These are phyloP conservation scores for Penicillium mononematosum DNA, from an alignment of 495 filamentous ascomycete genomes.

Conservation along the genomic window DNA sequence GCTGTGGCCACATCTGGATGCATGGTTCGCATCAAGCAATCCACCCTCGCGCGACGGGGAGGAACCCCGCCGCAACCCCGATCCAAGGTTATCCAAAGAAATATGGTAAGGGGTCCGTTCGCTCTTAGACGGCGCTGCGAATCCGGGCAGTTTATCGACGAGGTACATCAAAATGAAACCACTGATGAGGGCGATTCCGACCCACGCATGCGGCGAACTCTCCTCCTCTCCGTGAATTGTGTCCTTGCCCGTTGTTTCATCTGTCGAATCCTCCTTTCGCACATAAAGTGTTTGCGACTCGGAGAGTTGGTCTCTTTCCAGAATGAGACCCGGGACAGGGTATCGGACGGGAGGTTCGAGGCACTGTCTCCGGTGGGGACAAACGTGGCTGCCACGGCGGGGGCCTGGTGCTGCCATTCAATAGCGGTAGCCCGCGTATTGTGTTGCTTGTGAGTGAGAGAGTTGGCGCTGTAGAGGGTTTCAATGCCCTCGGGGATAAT, in stretches of 20 bases:
- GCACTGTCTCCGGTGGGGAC: slow-evolving; percentile 9
- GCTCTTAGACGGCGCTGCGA: slow-evolving; percentile 56
- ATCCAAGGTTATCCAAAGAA: slow-evolving; percentile 72
- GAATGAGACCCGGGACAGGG: slow-evolving; percentile 20
- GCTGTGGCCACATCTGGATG: slow-evolving; percentile 37
- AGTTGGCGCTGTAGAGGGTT: slow-evolving; percentile 70
- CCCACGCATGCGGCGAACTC: slow-evolving; percentile 65
- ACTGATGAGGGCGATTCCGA: slow-evolving; percentile 80
- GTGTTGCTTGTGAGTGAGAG: slow-evolving; percentile 32
- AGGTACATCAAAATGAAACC: slow-evolving; percentile 98
- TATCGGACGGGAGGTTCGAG: slow-evolving; percentile 11
- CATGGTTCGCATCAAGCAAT: slow-evolving; percentile 34
- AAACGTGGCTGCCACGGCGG: slow-evolving; percentile 18
- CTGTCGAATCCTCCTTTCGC: slow-evolving; percentile 34
- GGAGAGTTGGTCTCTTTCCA: slow-evolving; percentile 17
- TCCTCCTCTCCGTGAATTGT: slow-evolving; percentile 29
- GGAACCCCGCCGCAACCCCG: slow-evolving; percentile 53
- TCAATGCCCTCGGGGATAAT: slow-evolving; percentile 98
- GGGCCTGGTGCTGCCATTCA: slow-evolving; percentile 35
- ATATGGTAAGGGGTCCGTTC: slow-evolving; percentile 66
- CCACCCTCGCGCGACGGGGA: slow-evolving; percentile 46
- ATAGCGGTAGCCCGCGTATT: slow-evolving; percentile 28
- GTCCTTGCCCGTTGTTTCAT: slow-evolving; percentile 43
- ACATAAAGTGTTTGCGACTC: slow-evolving; percentile 15
- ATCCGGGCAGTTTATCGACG: slow-evolving; percentile 81